Evolutionary conservation across 345 rosid species (phyloP).

Genomic region (Zanthoxylum bungeanum): DNA sequence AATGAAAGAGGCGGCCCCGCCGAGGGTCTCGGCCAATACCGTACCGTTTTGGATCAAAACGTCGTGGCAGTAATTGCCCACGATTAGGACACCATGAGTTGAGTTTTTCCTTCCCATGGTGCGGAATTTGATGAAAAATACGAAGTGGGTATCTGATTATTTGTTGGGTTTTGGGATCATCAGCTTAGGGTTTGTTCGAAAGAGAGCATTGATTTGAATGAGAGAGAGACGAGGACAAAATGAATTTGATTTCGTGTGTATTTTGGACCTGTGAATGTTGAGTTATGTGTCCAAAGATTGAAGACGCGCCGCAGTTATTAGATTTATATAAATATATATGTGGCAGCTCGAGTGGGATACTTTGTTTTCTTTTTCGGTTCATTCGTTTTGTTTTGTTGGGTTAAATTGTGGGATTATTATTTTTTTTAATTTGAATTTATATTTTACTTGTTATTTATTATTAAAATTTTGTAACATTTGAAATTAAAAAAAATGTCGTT

Average conservation of each 20-base stretch:
- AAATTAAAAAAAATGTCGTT: no score
- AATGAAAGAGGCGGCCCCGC: conserved; percentile 94
- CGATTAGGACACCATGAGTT: conserved; percentile 56
- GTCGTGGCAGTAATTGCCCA: conserved; percentile 93
- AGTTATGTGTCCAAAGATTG: conserved; percentile 18
- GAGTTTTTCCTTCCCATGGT: conserved; percentile 25
- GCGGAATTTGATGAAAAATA: neutral
- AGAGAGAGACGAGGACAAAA: neutral
- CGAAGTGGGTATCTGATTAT: no score
- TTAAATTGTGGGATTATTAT: no score
- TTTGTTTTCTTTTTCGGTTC: no score
- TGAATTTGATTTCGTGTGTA: neutral
- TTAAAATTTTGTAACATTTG: no score
- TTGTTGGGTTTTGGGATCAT: conserved; percentile 1
- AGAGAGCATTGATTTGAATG: conserved; percentile 1
- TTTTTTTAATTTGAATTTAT: no score
- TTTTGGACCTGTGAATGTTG: no score
- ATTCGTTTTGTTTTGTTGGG: no score
- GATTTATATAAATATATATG: no score
- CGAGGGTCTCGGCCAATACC: conserved; percentile 74
- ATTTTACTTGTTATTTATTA: no score
- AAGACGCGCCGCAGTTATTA: conserved; percentile 16
- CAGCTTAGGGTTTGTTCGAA: neutral
- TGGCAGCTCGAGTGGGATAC: neutral
- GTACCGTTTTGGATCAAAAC: conserved; percentile 56